phyloP scores from a whole-genome alignment of 225 moss, liverwort and hornwort species.

The Marchantia polymorpha region DNA sequence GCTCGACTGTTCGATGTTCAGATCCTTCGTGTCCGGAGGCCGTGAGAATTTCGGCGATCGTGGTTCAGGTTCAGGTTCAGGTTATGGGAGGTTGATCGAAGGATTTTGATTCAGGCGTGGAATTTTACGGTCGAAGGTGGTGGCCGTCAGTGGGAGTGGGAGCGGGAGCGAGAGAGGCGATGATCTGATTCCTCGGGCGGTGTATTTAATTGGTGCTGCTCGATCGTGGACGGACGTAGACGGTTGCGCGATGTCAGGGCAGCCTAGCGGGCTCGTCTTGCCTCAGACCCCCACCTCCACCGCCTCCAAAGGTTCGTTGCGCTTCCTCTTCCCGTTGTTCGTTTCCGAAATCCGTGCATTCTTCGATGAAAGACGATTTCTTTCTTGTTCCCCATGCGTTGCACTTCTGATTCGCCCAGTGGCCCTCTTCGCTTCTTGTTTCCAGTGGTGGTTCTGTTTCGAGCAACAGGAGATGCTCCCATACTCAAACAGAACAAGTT shows the following conservation, averaged over 20 bases:
- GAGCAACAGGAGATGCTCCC: slow-evolving; percentile 93
- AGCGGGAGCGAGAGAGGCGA: too few relatives aligned
- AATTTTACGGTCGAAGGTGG: too few relatives aligned
- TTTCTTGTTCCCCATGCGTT: background rate
- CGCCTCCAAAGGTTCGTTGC: background rate
- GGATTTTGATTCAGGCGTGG: too few relatives aligned
- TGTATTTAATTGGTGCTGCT: background rate
- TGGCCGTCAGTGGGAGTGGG: too few relatives aligned
- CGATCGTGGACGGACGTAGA: background rate
- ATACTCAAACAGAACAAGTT: slow-evolving; percentile 91
- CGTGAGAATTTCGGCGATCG: too few relatives aligned
- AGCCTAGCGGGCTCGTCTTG: background rate
- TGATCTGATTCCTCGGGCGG: background rate
- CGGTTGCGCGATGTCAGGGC: slow-evolving; percentile 3
- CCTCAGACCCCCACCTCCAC: background rate
- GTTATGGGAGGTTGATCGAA: too few relatives aligned
- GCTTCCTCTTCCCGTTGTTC: too few relatives aligned
- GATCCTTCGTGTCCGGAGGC: too few relatives aligned
- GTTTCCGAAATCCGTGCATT: background rate
- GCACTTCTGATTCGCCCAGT: background rate
- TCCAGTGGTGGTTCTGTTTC: slow-evolving; percentile 84
- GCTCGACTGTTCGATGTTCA: too few relatives aligned
- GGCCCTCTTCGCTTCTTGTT: background rate
- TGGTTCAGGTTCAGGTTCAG: too few relatives aligned
- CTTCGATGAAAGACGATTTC: background rate